Conservation (phyloP, 352 stramenopile species). For the Phytophthora capsici region DNA sequence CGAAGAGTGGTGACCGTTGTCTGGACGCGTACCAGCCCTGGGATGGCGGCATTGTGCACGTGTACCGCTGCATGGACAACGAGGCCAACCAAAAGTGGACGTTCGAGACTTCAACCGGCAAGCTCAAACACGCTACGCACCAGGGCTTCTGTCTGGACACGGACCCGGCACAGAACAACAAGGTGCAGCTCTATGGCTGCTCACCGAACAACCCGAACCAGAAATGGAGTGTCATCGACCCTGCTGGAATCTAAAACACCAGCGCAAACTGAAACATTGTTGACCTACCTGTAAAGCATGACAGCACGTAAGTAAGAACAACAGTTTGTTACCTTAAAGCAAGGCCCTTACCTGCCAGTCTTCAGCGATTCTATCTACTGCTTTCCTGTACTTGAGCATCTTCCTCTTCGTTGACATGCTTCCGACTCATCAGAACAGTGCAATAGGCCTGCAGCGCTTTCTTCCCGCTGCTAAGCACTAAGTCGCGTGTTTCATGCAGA, state of each 20-base stretch:
- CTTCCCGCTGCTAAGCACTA: constrained; percentile 76
- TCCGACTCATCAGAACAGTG: constrained; percentile 66
- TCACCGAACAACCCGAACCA: constrained; percentile 63
- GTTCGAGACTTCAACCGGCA: constrained; percentile 55
- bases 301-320: too few relatives aligned
- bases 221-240: constrained; percentile 44
- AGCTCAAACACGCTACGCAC: constrained; percentile 57
- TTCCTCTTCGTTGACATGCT: constrained; percentile 41
- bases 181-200: constrained; percentile 69
- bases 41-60: constrained; percentile 61
- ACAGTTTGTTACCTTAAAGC: too few relatives aligned
- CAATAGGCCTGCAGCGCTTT: constrained; percentile 78
- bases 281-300: too few relatives aligned
- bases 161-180: constrained; percentile 51
- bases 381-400: constrained; percentile 17
- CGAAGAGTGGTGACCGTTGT: constrained; percentile 69
- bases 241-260: constrained; percentile 3
- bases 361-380: background rate
- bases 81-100: constrained; percentile 76
- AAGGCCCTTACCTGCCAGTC: too few relatives aligned
- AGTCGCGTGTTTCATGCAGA: constrained; percentile 69
- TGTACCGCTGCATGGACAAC: constrained; percentile 59
- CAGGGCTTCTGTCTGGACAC: constrained; percentile 64
- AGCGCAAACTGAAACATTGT: background rate
- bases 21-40: constrained; percentile 60